Evolutionary conservation across 108 stramenopile species (phyloP).

Genomic region (Discostella stelligeroides): DNA sequence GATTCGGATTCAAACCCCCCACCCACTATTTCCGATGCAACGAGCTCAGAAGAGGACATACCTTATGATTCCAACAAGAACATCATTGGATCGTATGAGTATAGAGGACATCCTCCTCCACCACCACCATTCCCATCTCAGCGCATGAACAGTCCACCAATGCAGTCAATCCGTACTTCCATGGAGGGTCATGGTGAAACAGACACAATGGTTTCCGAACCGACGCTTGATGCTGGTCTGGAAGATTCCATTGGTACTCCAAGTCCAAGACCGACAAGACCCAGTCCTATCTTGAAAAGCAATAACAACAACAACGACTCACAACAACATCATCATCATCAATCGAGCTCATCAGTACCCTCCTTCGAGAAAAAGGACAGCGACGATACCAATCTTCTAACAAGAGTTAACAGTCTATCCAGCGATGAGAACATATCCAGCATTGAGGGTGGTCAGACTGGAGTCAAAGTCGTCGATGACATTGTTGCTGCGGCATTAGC

Average conservation of each 20-base stretch:
- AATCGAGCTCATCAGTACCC: background rate
- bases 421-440: slow-evolving; percentile 20
- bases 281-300: background rate
- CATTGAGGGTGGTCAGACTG: background rate
- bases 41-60: background rate
- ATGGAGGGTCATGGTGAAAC: background rate
- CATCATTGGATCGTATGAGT: background rate
- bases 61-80: slow-evolving; percentile 1
- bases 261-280: background rate
- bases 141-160: slow-evolving; percentile 4
- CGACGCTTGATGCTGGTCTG: slow-evolving; percentile 33
- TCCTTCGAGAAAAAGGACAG: slow-evolving; percentile 7
- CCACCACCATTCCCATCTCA: slow-evolving; percentile 21
- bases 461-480: slow-evolving; percentile 23
- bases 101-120: slow-evolving; percentile 20
- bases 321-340: background rate
- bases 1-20: slow-evolving; percentile 20
- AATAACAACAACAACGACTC: background rate
- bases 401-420: background rate
- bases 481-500: slow-evolving; percentile 49
- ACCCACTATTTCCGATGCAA: slow-evolving; percentile 20
- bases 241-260: slow-evolving; percentile 5
- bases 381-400: slow-evolving; percentile 1
- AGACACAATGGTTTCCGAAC: slow-evolving; percentile 24
- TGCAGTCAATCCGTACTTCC: slow-evolving; percentile 19